These are phyloP conservation scores for Cladophialophora yegresii DNA, from an alignment of 2,329 filamentous ascomycete species.

Conservation along the genomic window DNA sequence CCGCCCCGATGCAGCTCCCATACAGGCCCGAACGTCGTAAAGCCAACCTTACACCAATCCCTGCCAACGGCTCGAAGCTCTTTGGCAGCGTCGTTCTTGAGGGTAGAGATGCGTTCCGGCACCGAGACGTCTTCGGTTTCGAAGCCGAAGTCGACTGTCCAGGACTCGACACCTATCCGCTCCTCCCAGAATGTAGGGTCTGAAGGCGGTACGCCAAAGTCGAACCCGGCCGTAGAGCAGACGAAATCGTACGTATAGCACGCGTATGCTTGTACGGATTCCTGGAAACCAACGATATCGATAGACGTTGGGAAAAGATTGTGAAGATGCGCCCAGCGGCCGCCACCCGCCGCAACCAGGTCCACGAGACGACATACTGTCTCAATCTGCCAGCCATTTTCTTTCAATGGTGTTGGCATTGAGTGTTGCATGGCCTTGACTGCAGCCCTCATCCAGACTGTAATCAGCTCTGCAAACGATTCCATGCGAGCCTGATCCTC, in stretches of 20 bases:
- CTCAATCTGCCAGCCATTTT: slow-evolving; percentile 6
- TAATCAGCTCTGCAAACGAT: slow-evolving; percentile 18
- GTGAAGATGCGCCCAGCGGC: slow-evolving; percentile 24
- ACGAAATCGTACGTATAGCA: slow-evolving; percentile 18
- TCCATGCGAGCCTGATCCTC: slow-evolving; percentile 25
- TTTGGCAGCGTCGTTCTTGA: slow-evolving; percentile 9
- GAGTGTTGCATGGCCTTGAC: slow-evolving; percentile 15
- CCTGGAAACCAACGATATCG: slow-evolving; percentile 13
- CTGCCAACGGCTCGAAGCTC: slow-evolving; percentile 10
- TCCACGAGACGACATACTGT: slow-evolving; percentile 8
- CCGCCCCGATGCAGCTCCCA: slow-evolving; percentile 10
- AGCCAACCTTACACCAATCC: not conserved
- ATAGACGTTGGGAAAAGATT: slow-evolving; percentile 19
- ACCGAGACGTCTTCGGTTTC: slow-evolving; percentile 9
- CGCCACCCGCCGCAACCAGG: slow-evolving; percentile 18
- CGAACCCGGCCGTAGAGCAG: slow-evolving; percentile 8
- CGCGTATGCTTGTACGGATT: slow-evolving; percentile 19
- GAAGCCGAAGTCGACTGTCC: slow-evolving; percentile 20
- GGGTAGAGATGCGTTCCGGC: slow-evolving; percentile 13
- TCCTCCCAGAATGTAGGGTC: slow-evolving; percentile 16
- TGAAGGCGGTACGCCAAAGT: not conserved
- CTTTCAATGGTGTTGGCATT: not conserved
- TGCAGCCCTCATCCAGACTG: slow-evolving; percentile 13
- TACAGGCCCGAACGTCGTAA: slow-evolving; percentile 11
- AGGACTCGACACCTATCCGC: not conserved